A percentile compares a stretch with the other conserved stretches of the same genome.
These are phyloP conservation scores for Sporothrix brasiliensis DNA, from an alignment of 2,329 filamentous ascomycete species.

Conservation along the genomic window DNA sequence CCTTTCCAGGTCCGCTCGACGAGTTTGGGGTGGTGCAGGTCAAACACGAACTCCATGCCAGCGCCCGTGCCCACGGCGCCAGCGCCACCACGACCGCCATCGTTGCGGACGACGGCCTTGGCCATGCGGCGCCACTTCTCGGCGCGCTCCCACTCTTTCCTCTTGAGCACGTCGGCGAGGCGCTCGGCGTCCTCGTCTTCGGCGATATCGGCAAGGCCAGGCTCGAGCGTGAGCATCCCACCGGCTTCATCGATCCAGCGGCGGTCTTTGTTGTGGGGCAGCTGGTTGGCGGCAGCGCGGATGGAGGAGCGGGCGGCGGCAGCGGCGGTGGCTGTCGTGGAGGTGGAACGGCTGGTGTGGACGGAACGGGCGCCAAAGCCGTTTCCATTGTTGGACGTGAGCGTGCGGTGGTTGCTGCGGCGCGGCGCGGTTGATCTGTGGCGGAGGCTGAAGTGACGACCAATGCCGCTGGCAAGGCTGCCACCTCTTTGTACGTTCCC, in stretches of 20 bases:
- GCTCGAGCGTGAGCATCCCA: slow-evolving; percentile 66
- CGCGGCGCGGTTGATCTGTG: background rate
- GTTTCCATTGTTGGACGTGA: background rate
- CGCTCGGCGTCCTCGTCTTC: slow-evolving; percentile 60
- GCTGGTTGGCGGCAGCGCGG: slow-evolving; percentile 60
- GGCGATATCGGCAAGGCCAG: slow-evolving; percentile 58
- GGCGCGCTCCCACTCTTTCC: slow-evolving; percentile 64
- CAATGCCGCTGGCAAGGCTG: slow-evolving; percentile 11
- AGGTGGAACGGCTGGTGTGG: slow-evolving; percentile 54
- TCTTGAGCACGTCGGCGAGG: slow-evolving; percentile 59
- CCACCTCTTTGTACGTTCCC: background rate
- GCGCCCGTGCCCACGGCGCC: slow-evolving; percentile 3
- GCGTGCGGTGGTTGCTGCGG: background rate
- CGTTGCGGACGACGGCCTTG: slow-evolving; percentile 53
- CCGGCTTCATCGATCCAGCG: slow-evolving; percentile 66
- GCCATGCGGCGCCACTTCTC: slow-evolving; percentile 72
- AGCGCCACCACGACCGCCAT: slow-evolving; percentile 42
- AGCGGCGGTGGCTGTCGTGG: slow-evolving; percentile 37
- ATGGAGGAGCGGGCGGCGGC: slow-evolving; percentile 58
- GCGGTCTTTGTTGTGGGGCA: slow-evolving; percentile 64
- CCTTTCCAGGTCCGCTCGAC: slow-evolving; percentile 96
- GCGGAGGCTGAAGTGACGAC: slow-evolving; percentile 19
- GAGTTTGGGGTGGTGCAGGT: slow-evolving; percentile 78
- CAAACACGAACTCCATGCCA: slow-evolving; percentile 74
- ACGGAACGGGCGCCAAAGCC: slow-evolving; percentile 62